These are phyloP conservation scores for Thamnidium elegans DNA, from an alignment of 192 early-diverging fungal species.

Conservation along the genomic window DNA sequence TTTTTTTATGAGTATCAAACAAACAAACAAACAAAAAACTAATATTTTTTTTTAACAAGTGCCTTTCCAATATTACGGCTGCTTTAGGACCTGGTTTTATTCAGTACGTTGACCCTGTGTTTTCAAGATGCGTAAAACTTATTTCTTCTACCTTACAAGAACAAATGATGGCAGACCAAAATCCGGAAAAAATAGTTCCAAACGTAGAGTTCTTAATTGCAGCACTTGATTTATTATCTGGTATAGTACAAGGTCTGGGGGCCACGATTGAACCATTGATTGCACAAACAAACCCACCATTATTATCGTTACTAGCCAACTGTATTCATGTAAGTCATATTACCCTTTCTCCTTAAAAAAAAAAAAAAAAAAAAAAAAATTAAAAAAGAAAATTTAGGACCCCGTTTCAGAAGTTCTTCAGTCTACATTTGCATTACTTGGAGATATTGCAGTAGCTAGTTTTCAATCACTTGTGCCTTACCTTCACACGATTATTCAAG, in stretches of 20 bases:
- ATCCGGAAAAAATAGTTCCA: constrained; percentile 52
- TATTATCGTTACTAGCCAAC: constrained; percentile 70
- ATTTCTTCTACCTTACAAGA: constrained; percentile 71
- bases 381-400: constrained; percentile 35
- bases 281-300: constrained; percentile 56
- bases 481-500: constrained; percentile 71
- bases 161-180: constrained; percentile 48
- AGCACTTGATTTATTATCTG: constrained; percentile 88
- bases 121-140: constrained; percentile 83
- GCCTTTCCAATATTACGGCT: constrained; percentile 52
- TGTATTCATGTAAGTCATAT: constrained; percentile 67
- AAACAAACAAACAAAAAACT: neutral
- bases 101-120: constrained; percentile 81
- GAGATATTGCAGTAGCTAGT: constrained; percentile 88
- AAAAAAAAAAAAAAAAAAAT: neutral
- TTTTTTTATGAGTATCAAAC: neutral
- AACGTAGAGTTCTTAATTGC: constrained; percentile 96
- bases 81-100: constrained; percentile 81
- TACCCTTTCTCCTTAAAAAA: neutral
- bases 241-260: constrained; percentile 88
- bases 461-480: constrained; percentile 78
- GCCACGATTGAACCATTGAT: constrained; percentile 69
- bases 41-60: constrained; percentile 13
- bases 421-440: constrained; percentile 90
- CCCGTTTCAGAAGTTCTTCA: constrained; percentile 71